phyloP scores from a whole-genome alignment of 2,329 filamentous ascomycete species.

The Alternaria triticina region DNA sequence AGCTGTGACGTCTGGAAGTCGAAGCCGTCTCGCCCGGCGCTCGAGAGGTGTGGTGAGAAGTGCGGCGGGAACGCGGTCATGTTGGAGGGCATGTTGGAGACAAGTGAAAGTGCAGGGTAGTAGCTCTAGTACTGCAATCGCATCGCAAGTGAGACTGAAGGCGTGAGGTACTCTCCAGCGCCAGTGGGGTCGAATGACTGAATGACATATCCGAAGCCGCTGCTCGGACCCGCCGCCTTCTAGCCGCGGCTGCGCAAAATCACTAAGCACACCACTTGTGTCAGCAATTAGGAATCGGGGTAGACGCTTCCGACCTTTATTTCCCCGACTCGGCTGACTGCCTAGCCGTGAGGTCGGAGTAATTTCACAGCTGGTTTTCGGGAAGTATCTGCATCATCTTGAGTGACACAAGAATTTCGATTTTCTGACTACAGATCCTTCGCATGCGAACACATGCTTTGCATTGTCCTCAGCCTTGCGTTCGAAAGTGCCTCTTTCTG shows the following conservation, averaged over 20 bases:
- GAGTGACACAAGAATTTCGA: neutral
- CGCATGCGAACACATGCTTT: neutral
- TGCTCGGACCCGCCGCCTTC: constrained; percentile 19
- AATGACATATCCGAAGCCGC: constrained; percentile 22
- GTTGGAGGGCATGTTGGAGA: constrained; percentile 12
- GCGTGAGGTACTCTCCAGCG: neutral
- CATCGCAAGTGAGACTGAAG: neutral
- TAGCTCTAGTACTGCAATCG: neutral
- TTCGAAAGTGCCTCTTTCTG: constrained; percentile 93
- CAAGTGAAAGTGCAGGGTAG: neutral
- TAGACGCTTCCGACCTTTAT: neutral
- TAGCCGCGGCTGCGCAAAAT: constrained; percentile 13
- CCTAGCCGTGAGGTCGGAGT: neutral
- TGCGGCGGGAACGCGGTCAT: constrained; percentile 63
- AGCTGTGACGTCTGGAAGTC: constrained; percentile 31
- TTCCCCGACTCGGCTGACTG: neutral
- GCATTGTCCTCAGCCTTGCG: constrained; percentile 46
- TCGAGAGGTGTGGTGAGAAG: constrained; percentile 60
- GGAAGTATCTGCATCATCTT: neutral
- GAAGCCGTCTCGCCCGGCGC: constrained; percentile 49
- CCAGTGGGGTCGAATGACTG: constrained; percentile 10
- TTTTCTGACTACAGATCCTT: neutral
- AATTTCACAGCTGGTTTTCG: neutral
- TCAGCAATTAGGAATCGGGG: constrained; percentile 26
- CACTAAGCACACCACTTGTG: constrained; percentile 5